Conservation (phyloP, 1,139 yeast species). For the Blastobotrys arbuscula region DNA sequence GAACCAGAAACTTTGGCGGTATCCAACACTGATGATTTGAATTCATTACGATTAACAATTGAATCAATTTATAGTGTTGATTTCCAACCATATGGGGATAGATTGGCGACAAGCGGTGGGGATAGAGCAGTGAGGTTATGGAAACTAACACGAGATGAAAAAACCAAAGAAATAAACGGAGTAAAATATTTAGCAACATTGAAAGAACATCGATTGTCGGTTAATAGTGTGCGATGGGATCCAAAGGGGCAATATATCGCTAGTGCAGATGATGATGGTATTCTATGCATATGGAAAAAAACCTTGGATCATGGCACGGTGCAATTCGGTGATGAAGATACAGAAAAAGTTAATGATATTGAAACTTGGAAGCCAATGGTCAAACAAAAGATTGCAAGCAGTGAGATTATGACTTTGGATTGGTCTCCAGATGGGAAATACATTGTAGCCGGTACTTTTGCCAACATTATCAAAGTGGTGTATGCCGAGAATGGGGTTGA, state of each 20-base stretch:
- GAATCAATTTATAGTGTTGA: slow-evolving; percentile 78
- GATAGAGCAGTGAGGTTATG: slow-evolving; percentile 82
- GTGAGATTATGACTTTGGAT: slow-evolving; percentile 77
- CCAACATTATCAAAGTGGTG: slow-evolving; percentile 70
- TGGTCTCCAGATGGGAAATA: slow-evolving; percentile 85
- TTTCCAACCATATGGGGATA: slow-evolving; percentile 54
- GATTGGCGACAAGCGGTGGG: slow-evolving; percentile 90
- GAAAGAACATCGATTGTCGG: slow-evolving; percentile 88
- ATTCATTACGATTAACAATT: neutral
- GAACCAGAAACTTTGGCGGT: neutral
- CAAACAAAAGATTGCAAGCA: slow-evolving; percentile 16
- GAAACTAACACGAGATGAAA: slow-evolving; percentile 23
- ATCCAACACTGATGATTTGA: neutral
- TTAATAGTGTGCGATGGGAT: slow-evolving; percentile 80
- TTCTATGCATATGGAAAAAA: slow-evolving; percentile 66
- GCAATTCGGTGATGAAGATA: slow-evolving; percentile 46
- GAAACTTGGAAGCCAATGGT: slow-evolving; percentile 65
- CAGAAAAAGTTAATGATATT: slow-evolving; percentile 16
- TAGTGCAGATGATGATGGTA: slow-evolving; percentile 93
- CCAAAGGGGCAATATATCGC: slow-evolving; percentile 59
- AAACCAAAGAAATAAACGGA: slow-evolving; percentile 14
- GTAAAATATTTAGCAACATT: slow-evolving; percentile 58
- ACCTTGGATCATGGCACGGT: slow-evolving; percentile 36
- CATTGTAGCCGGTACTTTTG: slow-evolving; percentile 89
- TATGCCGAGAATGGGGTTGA: slow-evolving; percentile 53